Conservation (phyloP, 2,329 filamentous ascomycete species). For the Trichoderma lentiforme region DNA sequence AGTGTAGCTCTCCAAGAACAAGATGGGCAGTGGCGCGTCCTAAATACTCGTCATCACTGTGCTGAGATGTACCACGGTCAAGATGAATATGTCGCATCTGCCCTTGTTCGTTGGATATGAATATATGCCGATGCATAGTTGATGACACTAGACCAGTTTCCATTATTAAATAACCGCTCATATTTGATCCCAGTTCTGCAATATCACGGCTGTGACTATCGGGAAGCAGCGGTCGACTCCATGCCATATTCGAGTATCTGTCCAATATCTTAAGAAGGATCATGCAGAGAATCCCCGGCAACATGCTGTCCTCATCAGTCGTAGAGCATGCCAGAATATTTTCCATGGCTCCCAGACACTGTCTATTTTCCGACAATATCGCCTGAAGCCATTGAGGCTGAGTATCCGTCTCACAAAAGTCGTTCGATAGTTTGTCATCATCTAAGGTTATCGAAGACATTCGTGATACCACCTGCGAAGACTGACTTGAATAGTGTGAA, state of each 20-base stretch:
- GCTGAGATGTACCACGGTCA: neutral
- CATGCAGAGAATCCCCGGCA: neutral
- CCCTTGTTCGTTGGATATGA: no score
- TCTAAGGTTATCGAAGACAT: neutral
- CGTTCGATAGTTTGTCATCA: accelerated
- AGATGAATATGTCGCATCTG: neutral
- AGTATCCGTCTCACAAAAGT: accelerated
- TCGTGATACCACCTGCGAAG: no score
- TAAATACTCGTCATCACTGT: neutral
- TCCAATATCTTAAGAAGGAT: neutral
- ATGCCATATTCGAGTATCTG: neutral
- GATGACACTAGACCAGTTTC: neutral
- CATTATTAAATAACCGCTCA: neutral
- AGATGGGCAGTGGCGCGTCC: neutral
- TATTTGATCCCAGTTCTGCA: neutral
- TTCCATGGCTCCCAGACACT: neutral
- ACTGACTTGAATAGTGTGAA: no score
- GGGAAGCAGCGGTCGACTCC: accelerated
- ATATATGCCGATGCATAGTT: neutral
- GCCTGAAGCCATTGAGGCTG: neutral
- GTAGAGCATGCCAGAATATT: neutral
- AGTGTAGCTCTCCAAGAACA: neutral
- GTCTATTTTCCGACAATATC: neutral
- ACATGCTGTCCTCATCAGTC: neutral
- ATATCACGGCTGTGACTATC: accelerated